Conservation (phyloP, 2,329 filamentous ascomycete genomes). For the Plenodomus biglobosus region DNA sequence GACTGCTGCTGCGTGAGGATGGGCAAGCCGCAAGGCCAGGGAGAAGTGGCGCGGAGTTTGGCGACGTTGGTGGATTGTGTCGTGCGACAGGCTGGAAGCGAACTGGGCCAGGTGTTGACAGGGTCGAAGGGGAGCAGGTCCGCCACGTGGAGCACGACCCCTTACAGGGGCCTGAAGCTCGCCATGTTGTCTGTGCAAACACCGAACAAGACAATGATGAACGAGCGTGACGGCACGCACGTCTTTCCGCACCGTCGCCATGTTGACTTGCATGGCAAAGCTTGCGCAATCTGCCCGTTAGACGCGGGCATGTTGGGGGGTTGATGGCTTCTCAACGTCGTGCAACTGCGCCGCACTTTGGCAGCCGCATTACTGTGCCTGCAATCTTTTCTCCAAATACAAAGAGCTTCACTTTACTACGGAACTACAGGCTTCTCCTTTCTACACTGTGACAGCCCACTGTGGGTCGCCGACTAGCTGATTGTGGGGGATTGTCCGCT, state of each 20-base stretch:
- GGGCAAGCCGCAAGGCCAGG: not conserved
- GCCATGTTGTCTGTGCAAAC: slow-evolving; percentile 14
- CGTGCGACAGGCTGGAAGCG: slow-evolving; percentile 17
- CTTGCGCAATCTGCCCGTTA: slow-evolving; percentile 10
- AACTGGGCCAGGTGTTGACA: not conserved
- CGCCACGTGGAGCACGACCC: slow-evolving; percentile 25
- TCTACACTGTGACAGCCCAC: slow-evolving; percentile 4
- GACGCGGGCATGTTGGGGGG: slow-evolving; percentile 6
- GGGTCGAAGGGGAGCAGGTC: slow-evolving; percentile 12
- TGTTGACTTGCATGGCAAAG: slow-evolving; percentile 5
- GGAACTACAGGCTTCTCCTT: slow-evolving; percentile 4
- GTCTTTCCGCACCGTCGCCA: slow-evolving; percentile 16
- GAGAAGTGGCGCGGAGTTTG: not conserved
- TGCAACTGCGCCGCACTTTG: slow-evolving; percentile 8
- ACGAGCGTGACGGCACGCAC: slow-evolving; percentile 18
- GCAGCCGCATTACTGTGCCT: too few relatives aligned
- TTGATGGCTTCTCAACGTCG: slow-evolving; percentile 4
- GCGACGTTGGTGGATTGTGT: slow-evolving; percentile 6
- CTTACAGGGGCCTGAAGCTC: not conserved
- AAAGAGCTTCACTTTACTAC: not conserved
- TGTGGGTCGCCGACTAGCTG: slow-evolving; percentile 19
- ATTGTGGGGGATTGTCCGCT: slow-evolving; percentile 25
- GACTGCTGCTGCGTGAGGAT: not conserved
- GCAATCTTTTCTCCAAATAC: not conserved
- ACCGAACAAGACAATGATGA: slow-evolving; percentile 14